These are phyloP conservation scores for Cicer pinnatifidum DNA, from an alignment of 306 rosid genomes.

Conservation along the genomic window DNA sequence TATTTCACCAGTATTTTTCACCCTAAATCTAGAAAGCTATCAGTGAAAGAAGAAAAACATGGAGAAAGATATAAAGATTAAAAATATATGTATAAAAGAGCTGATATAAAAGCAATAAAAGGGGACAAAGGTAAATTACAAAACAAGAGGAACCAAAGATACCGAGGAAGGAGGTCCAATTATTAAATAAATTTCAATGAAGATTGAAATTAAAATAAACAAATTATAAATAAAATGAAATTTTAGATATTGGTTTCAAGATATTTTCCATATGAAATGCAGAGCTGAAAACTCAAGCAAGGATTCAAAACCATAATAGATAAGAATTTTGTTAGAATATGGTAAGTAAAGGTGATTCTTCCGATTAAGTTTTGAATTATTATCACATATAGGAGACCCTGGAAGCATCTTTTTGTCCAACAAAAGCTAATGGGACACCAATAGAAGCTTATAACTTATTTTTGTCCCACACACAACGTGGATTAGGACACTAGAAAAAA, in stretches of 20 bases:
- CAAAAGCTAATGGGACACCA: neutral
- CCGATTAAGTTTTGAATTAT: slow-evolving; percentile 15
- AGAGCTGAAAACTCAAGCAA: neutral
- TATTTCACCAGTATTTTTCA: slow-evolving; percentile 14
- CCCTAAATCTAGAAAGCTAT: slow-evolving; percentile 13
- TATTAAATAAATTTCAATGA: slow-evolving; percentile 19
- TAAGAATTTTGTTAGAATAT: neutral
- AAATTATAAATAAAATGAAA: neutral
- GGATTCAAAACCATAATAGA: slow-evolving; percentile 12
- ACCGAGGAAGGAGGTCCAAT: neutral
- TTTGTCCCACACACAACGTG: neutral
- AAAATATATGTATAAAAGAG: slow-evolving; percentile 13
- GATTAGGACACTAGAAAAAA: slow-evolving; percentile 1
- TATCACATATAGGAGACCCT: slow-evolving; percentile 10
- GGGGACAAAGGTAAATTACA: neutral
- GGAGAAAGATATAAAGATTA: neutral
- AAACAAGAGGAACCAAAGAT: neutral
- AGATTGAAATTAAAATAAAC: neutral
- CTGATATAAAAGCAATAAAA: neutral
- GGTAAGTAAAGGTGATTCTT: neutral
- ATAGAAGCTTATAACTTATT: neutral
- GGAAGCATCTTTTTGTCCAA: slow-evolving; percentile 19
- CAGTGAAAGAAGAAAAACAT: neutral
- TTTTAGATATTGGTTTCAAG: neutral
- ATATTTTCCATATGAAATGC: slow-evolving; percentile 23